These are phyloP conservation scores for Cyclotella cryptica DNA, from an alignment of 108 stramenopile genomes.

Conservation along the genomic window DNA sequence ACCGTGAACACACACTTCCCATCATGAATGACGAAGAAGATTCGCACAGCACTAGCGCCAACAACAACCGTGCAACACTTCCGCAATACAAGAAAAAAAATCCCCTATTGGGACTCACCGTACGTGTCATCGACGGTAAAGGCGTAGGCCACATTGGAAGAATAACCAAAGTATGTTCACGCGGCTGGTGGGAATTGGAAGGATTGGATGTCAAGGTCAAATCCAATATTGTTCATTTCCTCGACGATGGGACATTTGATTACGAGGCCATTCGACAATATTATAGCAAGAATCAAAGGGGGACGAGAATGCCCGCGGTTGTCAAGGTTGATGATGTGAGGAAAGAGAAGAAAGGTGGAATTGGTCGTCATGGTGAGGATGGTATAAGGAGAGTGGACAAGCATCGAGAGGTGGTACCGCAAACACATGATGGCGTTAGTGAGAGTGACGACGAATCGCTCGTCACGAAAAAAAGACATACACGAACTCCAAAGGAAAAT, in stretches of 20 bases:
- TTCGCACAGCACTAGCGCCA: too few species aligned
- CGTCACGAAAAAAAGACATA: not conserved
- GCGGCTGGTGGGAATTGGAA: conserved; percentile 29
- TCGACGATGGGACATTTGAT: conserved; percentile 30
- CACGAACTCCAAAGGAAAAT: not conserved
- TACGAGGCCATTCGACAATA: not conserved
- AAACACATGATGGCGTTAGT: not conserved
- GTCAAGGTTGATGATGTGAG: not conserved
- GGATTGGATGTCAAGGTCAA: conserved; percentile 9
- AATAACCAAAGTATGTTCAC: not conserved
- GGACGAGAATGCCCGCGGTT: conserved; percentile 11
- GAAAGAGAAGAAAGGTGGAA: too few species aligned
- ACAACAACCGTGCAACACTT: too few species aligned
- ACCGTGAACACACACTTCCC: not conserved
- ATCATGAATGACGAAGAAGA: not conserved
- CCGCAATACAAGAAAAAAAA: not conserved
- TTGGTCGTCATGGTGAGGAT: not conserved
- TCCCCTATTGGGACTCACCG: conserved; percentile 17
- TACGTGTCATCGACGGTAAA: not conserved
- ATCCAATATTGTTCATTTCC: conserved; percentile 3
- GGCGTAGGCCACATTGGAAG: conserved; percentile 15
- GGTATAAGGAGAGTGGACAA: not conserved
- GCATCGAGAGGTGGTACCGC: not conserved
- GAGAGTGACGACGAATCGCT: not conserved
- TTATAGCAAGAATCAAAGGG: not conserved